These are phyloP conservation scores for Nicotiana sylvestris DNA, from an alignment of 257 asterid genomes.

Conservation along the genomic window DNA sequence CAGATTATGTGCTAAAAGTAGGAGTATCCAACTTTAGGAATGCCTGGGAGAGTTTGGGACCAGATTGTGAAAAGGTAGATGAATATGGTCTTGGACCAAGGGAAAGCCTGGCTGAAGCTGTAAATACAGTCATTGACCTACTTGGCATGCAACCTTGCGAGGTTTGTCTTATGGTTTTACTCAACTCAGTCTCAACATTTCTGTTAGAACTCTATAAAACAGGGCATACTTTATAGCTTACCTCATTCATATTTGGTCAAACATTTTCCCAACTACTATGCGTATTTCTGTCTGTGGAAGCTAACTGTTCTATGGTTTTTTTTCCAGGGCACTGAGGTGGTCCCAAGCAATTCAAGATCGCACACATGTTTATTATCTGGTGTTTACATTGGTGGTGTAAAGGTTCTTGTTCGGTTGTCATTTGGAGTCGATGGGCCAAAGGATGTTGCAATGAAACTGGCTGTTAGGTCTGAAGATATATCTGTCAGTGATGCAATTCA, in stretches of 20 bases:
- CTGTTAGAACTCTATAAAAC: not conserved
- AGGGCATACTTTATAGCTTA: not conserved
- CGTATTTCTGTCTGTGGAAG: not conserved
- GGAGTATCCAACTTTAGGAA: conserved; percentile 94
- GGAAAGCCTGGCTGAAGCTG: conserved; percentile 87
- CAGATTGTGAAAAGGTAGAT: conserved; percentile 67
- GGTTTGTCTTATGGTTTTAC: conserved; percentile 44
- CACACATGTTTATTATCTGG: conserved; percentile 92
- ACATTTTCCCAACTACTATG: not conserved
- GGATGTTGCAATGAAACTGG: conserved; percentile 97
- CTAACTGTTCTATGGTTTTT: not conserved
- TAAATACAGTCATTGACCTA: conserved; percentile 77
- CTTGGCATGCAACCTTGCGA: conserved; percentile 99
- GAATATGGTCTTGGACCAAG: conserved; percentile 98
- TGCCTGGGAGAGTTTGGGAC: conserved; percentile 93
- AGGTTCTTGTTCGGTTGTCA: conserved; percentile 86
- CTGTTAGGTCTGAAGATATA: conserved; percentile 86
- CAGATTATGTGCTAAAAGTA: conserved; percentile 85
- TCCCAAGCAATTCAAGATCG: conserved; percentile 80
- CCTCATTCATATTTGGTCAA: not conserved
- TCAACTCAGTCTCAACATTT: not conserved
- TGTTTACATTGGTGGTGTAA: conserved; percentile 78
- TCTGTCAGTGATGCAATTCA: conserved; percentile 83
- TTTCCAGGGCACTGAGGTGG: conserved; percentile 84
- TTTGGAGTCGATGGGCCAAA: conserved; percentile 77